Evolutionary conservation across 1,284 basidiomycete genomes (phyloP), one percentile per base, ranked within the genome.

Genomic region (Cronartium quercuum): DNA sequence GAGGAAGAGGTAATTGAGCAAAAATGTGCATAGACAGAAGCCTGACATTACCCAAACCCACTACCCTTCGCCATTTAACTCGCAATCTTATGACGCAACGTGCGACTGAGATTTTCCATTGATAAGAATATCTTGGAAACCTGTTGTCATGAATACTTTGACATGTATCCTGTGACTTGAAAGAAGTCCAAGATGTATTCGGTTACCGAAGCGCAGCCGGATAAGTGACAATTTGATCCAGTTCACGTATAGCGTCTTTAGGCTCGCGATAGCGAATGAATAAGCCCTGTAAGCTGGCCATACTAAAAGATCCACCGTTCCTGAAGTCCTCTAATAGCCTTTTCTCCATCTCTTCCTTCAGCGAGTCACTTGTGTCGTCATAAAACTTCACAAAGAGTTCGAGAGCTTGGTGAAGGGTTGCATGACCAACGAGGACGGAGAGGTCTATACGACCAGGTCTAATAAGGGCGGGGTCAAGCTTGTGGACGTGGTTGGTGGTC

Each of bases 401-500:
- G 68, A 85, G 84, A 15, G 92, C 92, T 83, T 98, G 96, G 64
- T 85, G 83, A 0, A 91, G 87, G 34, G 86, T 89, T 0, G 96
- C 93, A 80, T 99, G 92, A 80, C 91, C 94, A 44, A 99, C 86
- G 58, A 92, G 84, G 77, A 91, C 87, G 38, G 88, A 87, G 60
- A 98, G 82, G 82, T 98, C 95, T 44, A 98, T 94, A 9, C 95
- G 87, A 1, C 95, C 95, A 0, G 95, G 95, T 68, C 95, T 89
- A 78, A 98, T 93, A 47, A 98, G 87, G 0, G 96, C 95, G 9
- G 92, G 90, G 80, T 95, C 93, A 21, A 93, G 85, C 77, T 84
- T 85, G 76, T 90, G 87, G 55, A 91, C 83, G 80, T 98, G 95
- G 82, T 98, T 98, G n/a, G 95, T 98, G 0, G 95, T 98, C 90